phyloP scores from a whole-genome alignment of 306 rosid genomes.

The Parietaria judaica region DNA sequence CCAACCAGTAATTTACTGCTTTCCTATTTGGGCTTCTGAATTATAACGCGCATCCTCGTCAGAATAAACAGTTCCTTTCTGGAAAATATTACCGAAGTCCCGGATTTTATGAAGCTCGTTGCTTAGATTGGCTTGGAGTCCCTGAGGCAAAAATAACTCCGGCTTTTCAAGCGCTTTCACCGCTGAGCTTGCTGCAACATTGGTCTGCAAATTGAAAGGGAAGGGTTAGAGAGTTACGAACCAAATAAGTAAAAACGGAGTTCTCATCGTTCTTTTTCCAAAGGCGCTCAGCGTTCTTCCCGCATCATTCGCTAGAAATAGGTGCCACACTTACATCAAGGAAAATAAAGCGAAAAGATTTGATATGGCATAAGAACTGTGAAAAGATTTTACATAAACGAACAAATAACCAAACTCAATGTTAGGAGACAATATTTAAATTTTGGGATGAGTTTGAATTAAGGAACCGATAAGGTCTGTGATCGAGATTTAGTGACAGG shows the following conservation, averaged over 20 bases:
- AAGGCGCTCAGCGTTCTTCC: not conserved
- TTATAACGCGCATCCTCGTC: not conserved
- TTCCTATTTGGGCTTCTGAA: not conserved
- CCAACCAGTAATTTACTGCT: constrained; percentile 10
- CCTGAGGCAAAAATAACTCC: constrained; percentile 24
- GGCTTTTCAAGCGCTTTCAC: constrained; percentile 36
- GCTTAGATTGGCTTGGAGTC: constrained; percentile 24
- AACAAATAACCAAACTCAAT: not conserved
- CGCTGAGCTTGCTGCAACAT: constrained; percentile 27
- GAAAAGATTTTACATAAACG: not conserved
- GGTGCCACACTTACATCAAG: no score
- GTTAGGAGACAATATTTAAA: not conserved
- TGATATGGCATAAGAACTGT: not conserved
- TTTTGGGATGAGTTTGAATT: no score
- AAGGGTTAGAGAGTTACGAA: no score
- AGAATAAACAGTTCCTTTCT: constrained; percentile 17
- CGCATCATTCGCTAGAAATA: no score
- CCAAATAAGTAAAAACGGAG: not conserved
- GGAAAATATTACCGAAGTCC: constrained; percentile 12
- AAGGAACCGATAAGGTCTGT: no score
- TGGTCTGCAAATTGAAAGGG: constrained; percentile 14
- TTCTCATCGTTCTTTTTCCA: not conserved
- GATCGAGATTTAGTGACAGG: no score
- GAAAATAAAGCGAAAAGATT: no score
- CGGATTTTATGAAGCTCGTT: constrained; percentile 22